Conservation (phyloP, 768 basidiomycete genomes). For the Phylloporus sp. region DNA sequence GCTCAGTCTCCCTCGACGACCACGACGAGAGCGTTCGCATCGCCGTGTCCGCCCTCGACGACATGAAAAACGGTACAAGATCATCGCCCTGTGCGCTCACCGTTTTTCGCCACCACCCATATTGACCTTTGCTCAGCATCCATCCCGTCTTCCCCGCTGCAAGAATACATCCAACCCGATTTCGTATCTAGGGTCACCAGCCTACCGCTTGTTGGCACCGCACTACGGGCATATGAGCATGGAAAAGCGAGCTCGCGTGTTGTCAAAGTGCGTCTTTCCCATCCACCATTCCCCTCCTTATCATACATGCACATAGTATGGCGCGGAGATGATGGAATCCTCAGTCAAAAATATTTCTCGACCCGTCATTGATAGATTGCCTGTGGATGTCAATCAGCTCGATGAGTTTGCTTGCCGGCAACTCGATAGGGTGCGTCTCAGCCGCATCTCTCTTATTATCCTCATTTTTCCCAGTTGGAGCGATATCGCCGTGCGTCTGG, state of each 20-base stretch:
- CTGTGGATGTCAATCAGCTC: constrained; percentile 66
- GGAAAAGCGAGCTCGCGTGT: constrained; percentile 81
- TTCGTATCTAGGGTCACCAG: constrained; percentile 59
- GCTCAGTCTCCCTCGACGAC: constrained; percentile 35
- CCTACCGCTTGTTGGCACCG: constrained; percentile 69
- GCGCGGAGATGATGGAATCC: constrained; percentile 84
- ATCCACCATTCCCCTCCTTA: background rate
- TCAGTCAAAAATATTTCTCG: constrained; percentile 77
- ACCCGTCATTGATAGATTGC: constrained; percentile 76
- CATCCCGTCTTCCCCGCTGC: constrained; percentile 8
- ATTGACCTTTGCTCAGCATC: background rate
- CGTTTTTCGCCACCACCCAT: background rate
- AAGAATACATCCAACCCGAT: constrained; percentile 19
- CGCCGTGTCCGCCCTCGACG: constrained; percentile 70
- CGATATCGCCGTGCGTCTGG: constrained; percentile 44
- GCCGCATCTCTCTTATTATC: background rate
- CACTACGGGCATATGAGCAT: constrained; percentile 72
- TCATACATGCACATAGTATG: constrained; percentile 53
- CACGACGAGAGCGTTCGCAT: constrained; percentile 78
- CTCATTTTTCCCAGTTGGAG: constrained; percentile 38
- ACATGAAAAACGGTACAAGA: constrained; percentile 59
- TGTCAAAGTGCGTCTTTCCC: constrained; percentile 59
- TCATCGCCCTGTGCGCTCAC: background rate
- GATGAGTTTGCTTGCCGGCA: constrained; percentile 90
- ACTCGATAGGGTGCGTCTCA: constrained; percentile 64